A percentile compares a stretch with the other conserved stretches of the same genome.
phyloP scores from a whole-genome alignment of 176 grass and related monocot species.

The Saccharum officinarum region DNA sequence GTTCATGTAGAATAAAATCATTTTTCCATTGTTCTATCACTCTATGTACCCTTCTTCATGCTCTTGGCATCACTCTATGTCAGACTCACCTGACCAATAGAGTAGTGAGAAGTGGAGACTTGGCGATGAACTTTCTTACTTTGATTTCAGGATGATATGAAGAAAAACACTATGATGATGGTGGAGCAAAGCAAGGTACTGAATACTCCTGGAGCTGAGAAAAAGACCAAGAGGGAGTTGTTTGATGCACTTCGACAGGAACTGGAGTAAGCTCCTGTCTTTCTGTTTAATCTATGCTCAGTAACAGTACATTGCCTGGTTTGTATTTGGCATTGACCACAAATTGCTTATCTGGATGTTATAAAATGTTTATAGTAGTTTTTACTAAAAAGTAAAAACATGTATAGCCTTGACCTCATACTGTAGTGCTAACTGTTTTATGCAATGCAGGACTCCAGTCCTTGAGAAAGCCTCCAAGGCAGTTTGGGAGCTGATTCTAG shows the following conservation, averaged over 20 bases:
- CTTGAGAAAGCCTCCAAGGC: conserved; percentile 96
- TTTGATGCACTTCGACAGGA: conserved; percentile 90
- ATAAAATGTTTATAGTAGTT: neutral
- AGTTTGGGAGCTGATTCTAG: conserved; percentile 94
- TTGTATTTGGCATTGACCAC: neutral
- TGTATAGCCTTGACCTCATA: neutral
- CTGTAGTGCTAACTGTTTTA: conserved; percentile 19
- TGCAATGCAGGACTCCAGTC: conserved; percentile 72
- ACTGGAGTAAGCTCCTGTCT: conserved; percentile 70
- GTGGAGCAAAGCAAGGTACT: conserved; percentile 96
- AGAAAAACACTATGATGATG: conserved; percentile 98
- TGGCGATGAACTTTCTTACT: neutral
- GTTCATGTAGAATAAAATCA: neutral
- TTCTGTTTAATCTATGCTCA: neutral
- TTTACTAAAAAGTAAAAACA: neutral
- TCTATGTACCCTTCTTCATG: neutral
- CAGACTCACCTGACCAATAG: neutral
- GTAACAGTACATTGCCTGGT: neutral
- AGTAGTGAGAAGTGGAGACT: neutral
- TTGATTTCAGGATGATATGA: conserved; percentile 85
- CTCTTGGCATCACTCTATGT: neutral
- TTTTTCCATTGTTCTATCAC: neutral
- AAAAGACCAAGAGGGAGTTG: conserved; percentile 87
- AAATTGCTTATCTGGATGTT: neutral
- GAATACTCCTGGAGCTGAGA: conserved; percentile 92